Base-by-base conservation (phyloP, 768 basidiomycete genomes). In the Pisolithus albus region DNA sequence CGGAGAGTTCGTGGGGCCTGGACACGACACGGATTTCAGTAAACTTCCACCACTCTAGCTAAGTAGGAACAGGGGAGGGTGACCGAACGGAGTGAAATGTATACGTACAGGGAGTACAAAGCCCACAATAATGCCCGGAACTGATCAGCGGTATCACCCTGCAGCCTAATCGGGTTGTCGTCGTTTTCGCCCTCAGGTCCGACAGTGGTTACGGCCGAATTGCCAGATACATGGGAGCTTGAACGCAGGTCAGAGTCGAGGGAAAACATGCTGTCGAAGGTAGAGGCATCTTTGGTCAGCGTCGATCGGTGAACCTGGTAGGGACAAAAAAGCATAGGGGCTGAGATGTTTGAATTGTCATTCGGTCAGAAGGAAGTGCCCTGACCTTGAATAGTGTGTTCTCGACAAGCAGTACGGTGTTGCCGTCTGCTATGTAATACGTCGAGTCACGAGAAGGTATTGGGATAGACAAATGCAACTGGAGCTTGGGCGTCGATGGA, bases 61-160 rank as follows among this genome's bases (percentile, higher is more conserved):
- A 34, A 15, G 11, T 34, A 34, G 34, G 11, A 15, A 9, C 30
- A 8, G 32, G 32, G 34, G 34, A 2, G 32, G 11, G 37, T 50
- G n/a, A n/a, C n/a, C 41, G 51, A 36, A 24, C 21, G 8, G 36
- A 51, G 45, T 52, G 32, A 19, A 21, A 7, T 49, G 48, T 46
- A 45, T 46, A 72, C 78, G 61, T 66, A 82, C 80, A 72, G 59
- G 0, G 76, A 73, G 56, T 80, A 75, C 43, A 79, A 59, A 3
- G 75, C 72, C 77, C 79, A 81, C 34, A 81, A 63, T 37, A 83
- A 69, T 4, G 76, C 77, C 10, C 75, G 69, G 56, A 80, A 79
- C 45, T 78, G 74, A 41, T 75, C 74, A 21, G 70, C 72, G 6
- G 70, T 70, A 53, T 81, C 79, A 6, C 70, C 70, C 37, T 70